Conservation (phyloP, 2,329 filamentous ascomycete genomes). For the Aureobasidium leucospermi region DNA sequence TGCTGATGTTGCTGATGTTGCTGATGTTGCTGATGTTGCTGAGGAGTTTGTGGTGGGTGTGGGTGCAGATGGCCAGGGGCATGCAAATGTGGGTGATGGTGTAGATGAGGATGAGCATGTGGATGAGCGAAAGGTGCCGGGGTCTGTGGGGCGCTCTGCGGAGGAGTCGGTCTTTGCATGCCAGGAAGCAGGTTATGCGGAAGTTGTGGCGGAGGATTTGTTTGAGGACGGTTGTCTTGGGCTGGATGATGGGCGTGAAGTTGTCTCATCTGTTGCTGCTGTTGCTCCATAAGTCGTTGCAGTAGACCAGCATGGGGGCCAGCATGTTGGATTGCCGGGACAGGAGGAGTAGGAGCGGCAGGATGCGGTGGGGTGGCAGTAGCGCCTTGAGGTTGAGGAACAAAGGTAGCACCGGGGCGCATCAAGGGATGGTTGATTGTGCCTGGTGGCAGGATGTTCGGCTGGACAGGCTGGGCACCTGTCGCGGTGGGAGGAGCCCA, state of each 20-base stretch:
- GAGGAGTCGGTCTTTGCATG: not conserved
- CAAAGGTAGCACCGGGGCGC: not conserved
- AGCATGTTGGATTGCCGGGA: not conserved
- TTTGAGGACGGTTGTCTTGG: not conserved
- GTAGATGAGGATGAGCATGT: not conserved
- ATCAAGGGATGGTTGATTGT: not conserved
- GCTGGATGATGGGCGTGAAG: not conserved
- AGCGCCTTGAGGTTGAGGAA: not conserved
- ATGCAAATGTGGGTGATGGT: not conserved
- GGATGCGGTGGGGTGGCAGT: not conserved
- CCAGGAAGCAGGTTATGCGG: not conserved
- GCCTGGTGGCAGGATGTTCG: not conserved
- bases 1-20: not conserved
- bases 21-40: not conserved
- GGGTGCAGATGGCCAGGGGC: not conserved
- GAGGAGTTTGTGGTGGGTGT: not conserved
- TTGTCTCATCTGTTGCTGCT: constrained; percentile 2
- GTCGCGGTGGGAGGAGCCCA: not conserved
- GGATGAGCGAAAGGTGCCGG: not conserved
- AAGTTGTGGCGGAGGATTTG: not conserved
- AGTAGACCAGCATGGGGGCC: not conserved
- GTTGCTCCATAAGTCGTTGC: constrained; percentile 1
- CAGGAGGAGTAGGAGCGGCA: not conserved
- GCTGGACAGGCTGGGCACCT: not conserved
- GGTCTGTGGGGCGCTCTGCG: not conserved